Base-by-base conservation (phyloP, 345 rosid genomes). In the Combretum micranthum region DNA sequence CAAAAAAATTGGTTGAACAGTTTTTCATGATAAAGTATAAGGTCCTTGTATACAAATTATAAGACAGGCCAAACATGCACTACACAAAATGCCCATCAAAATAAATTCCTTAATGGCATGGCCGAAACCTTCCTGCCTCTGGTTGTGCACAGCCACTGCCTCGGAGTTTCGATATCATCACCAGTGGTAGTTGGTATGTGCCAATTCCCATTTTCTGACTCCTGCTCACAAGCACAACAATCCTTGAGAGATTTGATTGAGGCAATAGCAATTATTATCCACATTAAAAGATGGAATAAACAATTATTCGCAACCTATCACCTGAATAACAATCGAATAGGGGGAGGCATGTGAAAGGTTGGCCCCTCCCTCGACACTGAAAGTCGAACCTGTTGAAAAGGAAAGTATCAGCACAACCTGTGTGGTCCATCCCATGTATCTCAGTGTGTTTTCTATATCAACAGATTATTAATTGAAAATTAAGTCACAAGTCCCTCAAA, bases 281-380 rank as follows among this genome's bases (percentile, higher is more conserved):
- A 10, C 14, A 57, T 15, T 22, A 15, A 57, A 5, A 2, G 8
- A 20, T 17, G 32, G 6, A 32, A 32, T 4, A 21, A 20, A 50
- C 14, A 50, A 42, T 50, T 17, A 26, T 18, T 13, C 42, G 20
- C 48, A 57, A 44, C 18, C 19, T 19, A 52, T 50, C 53, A 92
- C 99, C 97, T 89, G 99, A 79, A 83, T 89, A 67, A 93, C 86
- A 48, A 76, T 85, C 17, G 99, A 93, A 76, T 85, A 93, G 10
- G 99, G 94, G 99, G 99, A 21, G 99, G 97, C 99, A 85, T 87
- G 60, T 66, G 84, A 4, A 93, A 72, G 23, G 25, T 57, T 57
- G 83, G 57, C 21, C 91, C 90, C 18, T 61, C 56, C 47, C 69
- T 73, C 0, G 88, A 64, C 16, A 73, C 75, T 14, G 90, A 79